Conservation (phyloP, 179 eudicot species). For the Carnegiea gigantea region DNA sequence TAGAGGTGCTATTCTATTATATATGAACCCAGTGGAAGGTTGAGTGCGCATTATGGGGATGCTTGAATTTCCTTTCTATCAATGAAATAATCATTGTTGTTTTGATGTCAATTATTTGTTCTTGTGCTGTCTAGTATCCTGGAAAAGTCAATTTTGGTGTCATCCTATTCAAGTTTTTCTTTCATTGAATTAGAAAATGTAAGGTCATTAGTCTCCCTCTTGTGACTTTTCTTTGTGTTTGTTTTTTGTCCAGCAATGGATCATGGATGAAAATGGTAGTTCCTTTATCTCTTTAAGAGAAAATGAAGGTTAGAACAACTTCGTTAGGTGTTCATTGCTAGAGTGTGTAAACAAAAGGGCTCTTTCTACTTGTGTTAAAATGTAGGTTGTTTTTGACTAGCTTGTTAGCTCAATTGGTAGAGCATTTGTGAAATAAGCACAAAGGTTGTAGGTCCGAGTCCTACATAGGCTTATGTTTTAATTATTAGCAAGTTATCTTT, state of each 20-base stretch:
- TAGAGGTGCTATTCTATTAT: neutral
- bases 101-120: neutral
- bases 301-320: neutral
- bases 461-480: no score
- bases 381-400: no score
- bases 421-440: no score
- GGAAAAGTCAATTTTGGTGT: no score
- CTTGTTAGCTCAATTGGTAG: no score
- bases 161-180: no score
- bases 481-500: no score
- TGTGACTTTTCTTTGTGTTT: constrained; percentile 6
- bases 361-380: no score
- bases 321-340: neutral
- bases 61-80: neutral
- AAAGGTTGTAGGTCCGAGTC: no score
- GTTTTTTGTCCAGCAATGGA: constrained; percentile 4
- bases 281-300: no score
- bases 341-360: no score
- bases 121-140: neutral
- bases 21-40: neutral
- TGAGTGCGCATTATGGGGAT: neutral
- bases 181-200: constrained; percentile 33
- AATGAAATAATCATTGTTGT: neutral
- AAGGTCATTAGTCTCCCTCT: constrained; percentile 54
- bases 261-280: neutral